These are phyloP conservation scores for Cladorrhinum sp. DNA, from an alignment of 2,329 filamentous ascomycete genomes.

Conservation along the genomic window DNA sequence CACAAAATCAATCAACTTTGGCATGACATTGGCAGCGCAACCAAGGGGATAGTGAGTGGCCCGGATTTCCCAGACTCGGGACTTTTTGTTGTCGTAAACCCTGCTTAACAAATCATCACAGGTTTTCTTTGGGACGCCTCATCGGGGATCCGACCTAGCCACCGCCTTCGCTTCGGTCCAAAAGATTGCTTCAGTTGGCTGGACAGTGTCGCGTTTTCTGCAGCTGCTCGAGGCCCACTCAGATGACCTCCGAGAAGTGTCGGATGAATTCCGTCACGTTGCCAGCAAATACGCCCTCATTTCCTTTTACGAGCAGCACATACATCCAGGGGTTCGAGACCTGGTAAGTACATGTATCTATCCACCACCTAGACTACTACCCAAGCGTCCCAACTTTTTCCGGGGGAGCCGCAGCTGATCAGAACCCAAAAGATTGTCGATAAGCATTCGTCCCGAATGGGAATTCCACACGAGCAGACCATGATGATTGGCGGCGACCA, in stretches of 20 bases:
- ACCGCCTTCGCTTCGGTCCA: background rate
- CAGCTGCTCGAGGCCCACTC: background rate
- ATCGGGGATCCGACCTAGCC: background rate
- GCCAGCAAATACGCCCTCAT: background rate
- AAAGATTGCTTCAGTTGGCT: background rate
- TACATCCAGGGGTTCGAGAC: background rate
- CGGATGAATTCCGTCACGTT: background rate
- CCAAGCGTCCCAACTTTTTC: too few species aligned
- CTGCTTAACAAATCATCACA: background rate
- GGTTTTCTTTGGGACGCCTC: slow-evolving; percentile 5
- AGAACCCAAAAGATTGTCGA: slow-evolving; percentile 7
- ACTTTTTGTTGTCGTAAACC: background rate
- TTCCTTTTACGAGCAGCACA: background rate
- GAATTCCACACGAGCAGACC: slow-evolving; percentile 11
- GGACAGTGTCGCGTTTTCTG: background rate
- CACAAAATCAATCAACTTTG: background rate
- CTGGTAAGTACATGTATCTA: background rate
- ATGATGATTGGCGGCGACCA: slow-evolving; percentile 16
- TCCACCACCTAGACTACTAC: background rate
- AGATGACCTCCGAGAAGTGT: background rate
- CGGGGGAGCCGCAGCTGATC: background rate
- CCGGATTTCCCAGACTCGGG: background rate
- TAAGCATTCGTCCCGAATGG: slow-evolving; percentile 10
- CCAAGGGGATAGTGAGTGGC: slow-evolving; percentile 7
- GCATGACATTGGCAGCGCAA: slow-evolving; percentile 3